phyloP scores from a whole-genome alignment of 306 rosid species.

The Purshia tridentata region DNA sequence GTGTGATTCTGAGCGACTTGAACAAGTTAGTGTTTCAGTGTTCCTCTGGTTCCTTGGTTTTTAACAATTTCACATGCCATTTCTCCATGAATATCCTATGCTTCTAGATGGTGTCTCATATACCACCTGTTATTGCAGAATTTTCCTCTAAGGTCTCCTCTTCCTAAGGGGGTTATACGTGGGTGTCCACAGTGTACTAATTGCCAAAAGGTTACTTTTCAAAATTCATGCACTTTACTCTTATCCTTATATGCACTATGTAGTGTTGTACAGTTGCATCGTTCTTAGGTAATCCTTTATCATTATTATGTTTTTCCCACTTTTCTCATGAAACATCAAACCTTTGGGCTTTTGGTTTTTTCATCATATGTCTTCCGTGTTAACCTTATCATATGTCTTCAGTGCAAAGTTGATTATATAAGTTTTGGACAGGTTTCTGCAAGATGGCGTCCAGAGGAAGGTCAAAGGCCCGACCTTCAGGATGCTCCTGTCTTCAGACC shows the following conservation, averaged over 20 bases:
- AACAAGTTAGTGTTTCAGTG: slow-evolving; percentile 58
- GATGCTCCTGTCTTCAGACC: slow-evolving; percentile 94
- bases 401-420: slow-evolving; percentile 24
- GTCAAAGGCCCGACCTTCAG: slow-evolving; percentile 63
- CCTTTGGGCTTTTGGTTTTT: slow-evolving; percentile 2
- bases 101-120: slow-evolving; percentile 34
- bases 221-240: slow-evolving; percentile 12
- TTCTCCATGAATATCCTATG: slow-evolving; percentile 13
- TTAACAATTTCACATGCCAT: background rate
- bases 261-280: slow-evolving; percentile 11
- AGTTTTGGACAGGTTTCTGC: slow-evolving; percentile 72
- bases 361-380: background rate
- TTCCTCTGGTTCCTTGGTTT: slow-evolving; percentile 15
- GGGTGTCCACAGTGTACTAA: slow-evolving; percentile 82
- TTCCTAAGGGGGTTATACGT: slow-evolving; percentile 83
- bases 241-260: slow-evolving; percentile 9
- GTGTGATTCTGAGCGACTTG: slow-evolving; percentile 57
- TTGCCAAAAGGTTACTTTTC: slow-evolving; percentile 78
- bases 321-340: background rate
- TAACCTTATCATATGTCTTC: background rate
- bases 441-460: slow-evolving; percentile 84
- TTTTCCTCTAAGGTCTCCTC: slow-evolving; percentile 47
- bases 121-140: slow-evolving; percentile 55
- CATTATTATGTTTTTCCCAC: background rate
- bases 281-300: slow-evolving; percentile 1